Percentiles rank a stretch among this genome's conserved stretches.
Evolutionary conservation across 164 flowering plant genomes (phyloP).

Genomic region (Kalanchoe fedtschenkoi): DNA sequence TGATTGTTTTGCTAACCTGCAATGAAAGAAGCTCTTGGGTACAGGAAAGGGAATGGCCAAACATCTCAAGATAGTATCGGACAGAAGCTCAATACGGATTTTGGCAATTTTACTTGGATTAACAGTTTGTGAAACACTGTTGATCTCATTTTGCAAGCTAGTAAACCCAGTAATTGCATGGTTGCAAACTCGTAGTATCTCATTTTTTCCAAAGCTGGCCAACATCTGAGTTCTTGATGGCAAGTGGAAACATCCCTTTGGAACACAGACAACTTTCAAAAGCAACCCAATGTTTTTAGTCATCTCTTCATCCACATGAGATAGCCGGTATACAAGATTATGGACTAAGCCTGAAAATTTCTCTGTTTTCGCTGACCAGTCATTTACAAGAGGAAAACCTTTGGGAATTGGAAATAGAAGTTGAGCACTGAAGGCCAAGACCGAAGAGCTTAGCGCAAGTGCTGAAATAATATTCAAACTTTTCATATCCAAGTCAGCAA

Average conservation of each 20-base stretch:
- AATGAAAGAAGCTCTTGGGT: slow-evolving; percentile 55
- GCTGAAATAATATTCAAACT: slow-evolving; percentile 40
- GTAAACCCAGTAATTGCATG: slow-evolving; percentile 32
- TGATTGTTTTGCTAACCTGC: slow-evolving; percentile 36
- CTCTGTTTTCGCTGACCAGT: slow-evolving; percentile 12
- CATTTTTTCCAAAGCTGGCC: slow-evolving; percentile 21
- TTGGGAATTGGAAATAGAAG: slow-evolving; percentile 27
- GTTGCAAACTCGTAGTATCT: slow-evolving; percentile 31
- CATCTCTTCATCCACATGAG: slow-evolving; percentile 34
- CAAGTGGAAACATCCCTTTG: slow-evolving; percentile 19
- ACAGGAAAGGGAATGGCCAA: slow-evolving; percentile 40
- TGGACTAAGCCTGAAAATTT: slow-evolving; percentile 26
- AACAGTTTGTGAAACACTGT: slow-evolving; percentile 14
- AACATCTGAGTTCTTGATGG: slow-evolving; percentile 20
- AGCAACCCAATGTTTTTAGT: slow-evolving; percentile 30
- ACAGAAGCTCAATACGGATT: slow-evolving; percentile 28
- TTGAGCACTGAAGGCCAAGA: slow-evolving; percentile 53
- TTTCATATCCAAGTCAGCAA: slow-evolving; percentile 42
- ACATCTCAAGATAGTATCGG: slow-evolving; percentile 29
- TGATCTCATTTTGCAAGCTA: slow-evolving; percentile 25
- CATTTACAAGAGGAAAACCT: slow-evolving; percentile 7
- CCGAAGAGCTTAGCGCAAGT: slow-evolving; percentile 53
- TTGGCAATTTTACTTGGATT: slow-evolving; percentile 9
- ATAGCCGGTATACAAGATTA: slow-evolving; percentile 36
- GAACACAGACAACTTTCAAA: slow-evolving; percentile 18